These are phyloP conservation scores for Echites panduratus DNA, from an alignment of 257 asterid species.

Conservation along the genomic window DNA sequence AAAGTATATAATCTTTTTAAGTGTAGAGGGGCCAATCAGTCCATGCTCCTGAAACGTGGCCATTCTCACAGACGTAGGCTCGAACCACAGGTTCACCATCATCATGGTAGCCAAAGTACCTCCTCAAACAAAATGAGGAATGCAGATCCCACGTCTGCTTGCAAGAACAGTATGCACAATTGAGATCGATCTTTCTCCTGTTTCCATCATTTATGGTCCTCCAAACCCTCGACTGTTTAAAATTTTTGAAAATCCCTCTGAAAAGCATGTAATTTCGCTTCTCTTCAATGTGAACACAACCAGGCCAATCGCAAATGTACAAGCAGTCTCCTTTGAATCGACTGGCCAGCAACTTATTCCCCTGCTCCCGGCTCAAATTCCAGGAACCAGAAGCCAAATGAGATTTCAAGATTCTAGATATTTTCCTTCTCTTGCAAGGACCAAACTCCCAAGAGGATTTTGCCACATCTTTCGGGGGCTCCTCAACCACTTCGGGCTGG, in stretches of 20 bases:
- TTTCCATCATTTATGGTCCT: slow-evolving; percentile 84
- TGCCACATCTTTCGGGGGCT: slow-evolving; percentile 11
- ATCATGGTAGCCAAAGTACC: slow-evolving; percentile 76
- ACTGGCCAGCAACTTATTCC: slow-evolving; percentile 73
- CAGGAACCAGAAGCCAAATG: slow-evolving; percentile 68
- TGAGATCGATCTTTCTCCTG: slow-evolving; percentile 46
- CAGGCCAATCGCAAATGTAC: slow-evolving; percentile 90
- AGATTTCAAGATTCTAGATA: slow-evolving; percentile 38
- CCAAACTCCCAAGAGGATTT: slow-evolving; percentile 17
- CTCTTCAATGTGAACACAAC: slow-evolving; percentile 80
- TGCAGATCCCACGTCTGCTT: slow-evolving; percentile 78
- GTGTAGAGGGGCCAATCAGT: slow-evolving; percentile 88
- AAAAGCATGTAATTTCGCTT: slow-evolving; percentile 85
- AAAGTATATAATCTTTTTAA: slow-evolving; percentile 20
- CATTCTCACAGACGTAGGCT: slow-evolving; percentile 87
- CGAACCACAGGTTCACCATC: slow-evolving; percentile 93
- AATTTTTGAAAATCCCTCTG: slow-evolving; percentile 78
- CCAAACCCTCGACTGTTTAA: slow-evolving; percentile 89
- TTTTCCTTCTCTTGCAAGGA: slow-evolving; percentile 39
- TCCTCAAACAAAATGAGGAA: slow-evolving; percentile 77
- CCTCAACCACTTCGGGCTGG: slow-evolving; percentile 22
- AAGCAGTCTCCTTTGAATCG: slow-evolving; percentile 74
- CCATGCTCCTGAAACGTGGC: slow-evolving; percentile 97
- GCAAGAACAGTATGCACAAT: slow-evolving; percentile 64
- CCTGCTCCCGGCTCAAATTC: slow-evolving; percentile 85